Percentiles rank a stretch among this genome's conserved stretches.
phyloP scores from a whole-genome alignment of 2,329 filamentous ascomycete genomes.

The Aureobasidium sp. region DNA sequence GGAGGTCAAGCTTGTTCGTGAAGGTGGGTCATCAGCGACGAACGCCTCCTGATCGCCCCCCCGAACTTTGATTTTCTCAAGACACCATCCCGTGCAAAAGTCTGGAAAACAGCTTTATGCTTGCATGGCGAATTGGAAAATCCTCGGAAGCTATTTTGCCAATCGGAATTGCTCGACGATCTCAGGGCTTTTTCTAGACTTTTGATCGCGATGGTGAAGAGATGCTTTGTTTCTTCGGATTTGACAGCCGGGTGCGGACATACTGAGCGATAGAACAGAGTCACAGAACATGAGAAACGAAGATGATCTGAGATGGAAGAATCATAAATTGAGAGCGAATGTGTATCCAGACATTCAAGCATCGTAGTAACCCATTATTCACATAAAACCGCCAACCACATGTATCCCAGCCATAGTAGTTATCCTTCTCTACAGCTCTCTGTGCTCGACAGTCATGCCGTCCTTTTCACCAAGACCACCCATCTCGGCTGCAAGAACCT shows the following conservation, averaged over 20 bases:
- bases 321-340: constrained; percentile 4
- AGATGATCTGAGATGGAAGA: neutral
- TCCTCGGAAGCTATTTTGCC: too few relatives aligned
- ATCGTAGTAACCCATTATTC: constrained; percentile 1
- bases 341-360: neutral
- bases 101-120: too few relatives aligned
- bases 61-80: neutral
- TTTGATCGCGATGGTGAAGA: neutral
- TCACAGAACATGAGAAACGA: neutral
- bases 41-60: neutral
- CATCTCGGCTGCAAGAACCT: constrained; percentile 21
- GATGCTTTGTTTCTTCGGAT: neutral
- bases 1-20: neutral
- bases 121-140: too few relatives aligned
- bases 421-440: constrained; percentile 17
- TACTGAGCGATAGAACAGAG: neutral
- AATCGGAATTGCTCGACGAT: too few relatives aligned
- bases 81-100: too few relatives aligned
- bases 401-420: neutral
- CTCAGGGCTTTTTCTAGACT: too few relatives aligned
- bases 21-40: neutral
- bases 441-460: constrained; percentile 20
- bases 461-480: constrained; percentile 19
- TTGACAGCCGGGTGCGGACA: neutral
- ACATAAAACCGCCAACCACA: neutral